These are phyloP conservation scores for Monosporascus sp. DNA, from an alignment of 2,329 filamentous ascomycete species.

Conservation along the genomic window DNA sequence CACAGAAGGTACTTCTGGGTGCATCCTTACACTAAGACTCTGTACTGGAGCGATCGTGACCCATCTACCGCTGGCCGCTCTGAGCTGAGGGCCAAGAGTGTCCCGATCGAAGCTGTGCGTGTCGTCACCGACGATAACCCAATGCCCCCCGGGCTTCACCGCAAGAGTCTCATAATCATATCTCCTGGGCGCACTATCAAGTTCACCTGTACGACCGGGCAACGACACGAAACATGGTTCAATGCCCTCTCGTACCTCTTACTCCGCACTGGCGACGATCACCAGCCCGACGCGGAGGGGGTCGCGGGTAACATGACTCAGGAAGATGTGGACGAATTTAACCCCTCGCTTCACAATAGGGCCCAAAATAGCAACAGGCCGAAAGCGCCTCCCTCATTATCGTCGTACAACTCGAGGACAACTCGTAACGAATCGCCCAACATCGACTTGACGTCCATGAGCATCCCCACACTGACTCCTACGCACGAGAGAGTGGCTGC, in stretches of 20 bases:
- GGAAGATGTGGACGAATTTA: conserved; percentile 74
- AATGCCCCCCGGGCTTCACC: conserved; percentile 87
- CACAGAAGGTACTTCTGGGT: conserved; percentile 99
- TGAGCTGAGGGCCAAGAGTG: conserved; percentile 79
- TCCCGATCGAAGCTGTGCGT: conserved; percentile 86
- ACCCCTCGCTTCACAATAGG: conserved; percentile 51
- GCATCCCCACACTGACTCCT: conserved; percentile 52
- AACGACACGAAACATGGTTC: conserved; percentile 97
- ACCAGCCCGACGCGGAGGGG: conserved; percentile 57
- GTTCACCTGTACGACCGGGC: conserved; percentile 89
- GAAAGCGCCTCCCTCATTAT: conserved; percentile 60
- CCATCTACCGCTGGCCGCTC: conserved; percentile 72
- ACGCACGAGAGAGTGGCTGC: conserved; percentile 34
- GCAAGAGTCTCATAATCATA: conserved; percentile 86
- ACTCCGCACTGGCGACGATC: conserved; percentile 65
- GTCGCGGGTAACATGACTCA: conserved; percentile 51
- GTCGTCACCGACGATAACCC: conserved; percentile 94
- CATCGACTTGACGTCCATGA: conserved; percentile 39
- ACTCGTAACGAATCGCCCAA: conserved; percentile 61
- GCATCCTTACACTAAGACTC: conserved; percentile 89
- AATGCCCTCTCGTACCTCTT: conserved; percentile 93
- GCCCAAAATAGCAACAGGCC: conserved; percentile 40
- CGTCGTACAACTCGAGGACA: conserved; percentile 74
- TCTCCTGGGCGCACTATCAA: conserved; percentile 86
- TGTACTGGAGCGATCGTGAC: conserved; percentile 95